phyloP scores from a whole-genome alignment of 2,329 filamentous ascomycete species.

The Parastagonospora nodorum region DNA sequence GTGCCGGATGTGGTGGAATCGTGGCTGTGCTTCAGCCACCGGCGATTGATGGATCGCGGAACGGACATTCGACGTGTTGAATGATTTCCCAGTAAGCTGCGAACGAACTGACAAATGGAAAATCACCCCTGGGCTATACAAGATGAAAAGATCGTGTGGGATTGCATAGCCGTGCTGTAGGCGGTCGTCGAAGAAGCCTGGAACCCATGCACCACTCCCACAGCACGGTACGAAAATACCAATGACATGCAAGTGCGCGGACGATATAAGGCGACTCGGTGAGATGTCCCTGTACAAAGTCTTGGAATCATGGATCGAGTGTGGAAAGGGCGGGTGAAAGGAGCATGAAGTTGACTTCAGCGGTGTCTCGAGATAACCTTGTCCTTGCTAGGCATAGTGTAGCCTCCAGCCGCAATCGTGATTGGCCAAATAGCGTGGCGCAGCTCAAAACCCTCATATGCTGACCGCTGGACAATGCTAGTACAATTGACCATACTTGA shows the following conservation, averaged over 20 bases:
- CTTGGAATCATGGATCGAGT: neutral
- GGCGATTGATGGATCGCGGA: slow-evolving; percentile 15
- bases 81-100: neutral
- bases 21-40: slow-evolving; percentile 39
- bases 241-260: neutral
- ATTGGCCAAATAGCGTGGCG: neutral
- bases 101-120: neutral
- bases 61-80: neutral
- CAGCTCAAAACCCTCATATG: neutral
- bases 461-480: slow-evolving; percentile 5
- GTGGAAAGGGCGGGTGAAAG: neutral
- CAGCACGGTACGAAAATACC: too few relatives aligned
- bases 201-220: too few relatives aligned
- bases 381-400: neutral
- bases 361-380: neutral
- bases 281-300: neutral
- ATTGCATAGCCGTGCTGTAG: too few relatives aligned
- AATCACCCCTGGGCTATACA: too few relatives aligned
- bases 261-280: neutral
- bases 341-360: neutral
- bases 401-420: neutral
- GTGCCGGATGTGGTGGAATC: slow-evolving; percentile 14
- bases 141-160: too few relatives aligned
- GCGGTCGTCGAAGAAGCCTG: too few relatives aligned
- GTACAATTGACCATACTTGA: slow-evolving; percentile 1